Percentiles rank a stretch among this genome's conserved stretches.
These are phyloP conservation scores for Drechslerella dactyloides DNA, from an alignment of 2,329 filamentous ascomycete species.

Conservation along the genomic window DNA sequence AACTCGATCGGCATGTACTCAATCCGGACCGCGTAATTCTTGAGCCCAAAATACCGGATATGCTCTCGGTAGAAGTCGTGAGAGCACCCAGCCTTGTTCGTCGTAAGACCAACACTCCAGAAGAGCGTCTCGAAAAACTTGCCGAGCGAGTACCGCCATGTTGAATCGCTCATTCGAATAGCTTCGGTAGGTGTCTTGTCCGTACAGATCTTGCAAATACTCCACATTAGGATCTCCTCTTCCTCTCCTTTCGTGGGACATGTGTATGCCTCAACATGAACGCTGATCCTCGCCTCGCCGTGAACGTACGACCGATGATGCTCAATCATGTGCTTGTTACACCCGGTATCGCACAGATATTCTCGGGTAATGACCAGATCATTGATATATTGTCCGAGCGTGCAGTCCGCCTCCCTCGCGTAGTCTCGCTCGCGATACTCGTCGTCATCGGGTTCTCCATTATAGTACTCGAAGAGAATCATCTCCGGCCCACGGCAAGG, in stretches of 20 bases:
- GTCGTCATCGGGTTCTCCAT: conserved; percentile 73
- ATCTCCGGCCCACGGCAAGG: conserved; percentile 90
- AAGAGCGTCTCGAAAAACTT: conserved; percentile 98
- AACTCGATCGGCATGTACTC: conserved; percentile 93
- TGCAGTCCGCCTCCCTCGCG: conserved; percentile 74
- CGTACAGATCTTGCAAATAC: conserved; percentile 87
- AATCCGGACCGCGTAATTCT: conserved; percentile 82
- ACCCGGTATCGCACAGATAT: conserved; percentile 80
- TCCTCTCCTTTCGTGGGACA: conserved; percentile 70
- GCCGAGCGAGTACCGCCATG: conserved; percentile 97
- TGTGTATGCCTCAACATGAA: conserved; percentile 80
- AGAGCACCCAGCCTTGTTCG: conserved; percentile 76
- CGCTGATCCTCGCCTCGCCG: conserved; percentile 88
- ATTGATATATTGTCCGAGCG: conserved; percentile 92
- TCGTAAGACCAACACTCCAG: conserved; percentile 84
- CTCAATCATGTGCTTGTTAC: conserved; percentile 85
- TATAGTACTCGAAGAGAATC: conserved; percentile 91
- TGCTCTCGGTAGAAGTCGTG: conserved; percentile 94
- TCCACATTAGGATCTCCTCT: conserved; percentile 91
- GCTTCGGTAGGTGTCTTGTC: conserved; percentile 77
- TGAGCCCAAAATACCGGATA: conserved; percentile 87
- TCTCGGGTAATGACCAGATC: conserved; percentile 79
- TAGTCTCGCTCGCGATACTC: conserved; percentile 67
- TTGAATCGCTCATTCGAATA: conserved; percentile 87
- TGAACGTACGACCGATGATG: conserved; percentile 98